Evolutionary conservation across 2,329 filamentous ascomycete genomes (phyloP).

Genomic region (Fusarium keratoplasticum): DNA sequence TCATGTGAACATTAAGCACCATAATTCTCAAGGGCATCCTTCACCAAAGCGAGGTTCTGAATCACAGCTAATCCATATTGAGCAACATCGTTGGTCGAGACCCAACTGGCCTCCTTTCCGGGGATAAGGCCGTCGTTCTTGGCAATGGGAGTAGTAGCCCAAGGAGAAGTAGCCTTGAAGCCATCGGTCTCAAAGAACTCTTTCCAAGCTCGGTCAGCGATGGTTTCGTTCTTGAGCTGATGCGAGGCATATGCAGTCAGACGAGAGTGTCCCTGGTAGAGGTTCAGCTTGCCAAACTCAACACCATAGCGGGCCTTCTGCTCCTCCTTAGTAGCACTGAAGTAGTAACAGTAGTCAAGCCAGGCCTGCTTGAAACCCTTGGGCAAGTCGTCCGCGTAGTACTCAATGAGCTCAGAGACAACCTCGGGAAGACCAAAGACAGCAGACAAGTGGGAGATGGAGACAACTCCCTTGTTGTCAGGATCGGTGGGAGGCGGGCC

Average conservation of each 20-base stretch:
- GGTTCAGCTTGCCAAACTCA: conserved; percentile 58
- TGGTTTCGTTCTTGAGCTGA: conserved; percentile 56
- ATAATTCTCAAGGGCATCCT: conserved; percentile 29
- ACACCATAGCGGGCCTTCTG: conserved; percentile 65
- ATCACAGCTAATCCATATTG: conserved; percentile 69
- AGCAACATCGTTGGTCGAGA: conserved; percentile 67
- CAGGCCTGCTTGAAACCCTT: conserved; percentile 64
- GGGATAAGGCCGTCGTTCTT: conserved; percentile 58
- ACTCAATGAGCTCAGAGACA: conserved; percentile 65
- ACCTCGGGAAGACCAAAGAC: conserved; percentile 71
- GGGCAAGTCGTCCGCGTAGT: conserved; percentile 58
- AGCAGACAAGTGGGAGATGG: conserved; percentile 66
- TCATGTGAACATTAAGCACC: conserved; percentile 4
- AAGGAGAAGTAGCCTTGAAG: conserved; percentile 51
- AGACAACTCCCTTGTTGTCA: conserved; percentile 62
- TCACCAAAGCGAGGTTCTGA: conserved; percentile 60
- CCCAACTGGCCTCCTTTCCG: conserved; percentile 67
- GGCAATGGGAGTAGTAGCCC: conserved; percentile 53
- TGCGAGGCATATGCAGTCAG: conserved; percentile 66
- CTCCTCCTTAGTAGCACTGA: conserved; percentile 60
- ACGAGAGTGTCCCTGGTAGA: conserved; percentile 69
- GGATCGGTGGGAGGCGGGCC: conserved; percentile 64
- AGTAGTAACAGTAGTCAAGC: conserved; percentile 72
- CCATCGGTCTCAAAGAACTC: conserved; percentile 65
- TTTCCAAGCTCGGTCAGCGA: conserved; percentile 64